Evolutionary conservation across 2,329 filamentous ascomycete genomes (phyloP).

Genomic region (Pezicula neosporulosa): DNA sequence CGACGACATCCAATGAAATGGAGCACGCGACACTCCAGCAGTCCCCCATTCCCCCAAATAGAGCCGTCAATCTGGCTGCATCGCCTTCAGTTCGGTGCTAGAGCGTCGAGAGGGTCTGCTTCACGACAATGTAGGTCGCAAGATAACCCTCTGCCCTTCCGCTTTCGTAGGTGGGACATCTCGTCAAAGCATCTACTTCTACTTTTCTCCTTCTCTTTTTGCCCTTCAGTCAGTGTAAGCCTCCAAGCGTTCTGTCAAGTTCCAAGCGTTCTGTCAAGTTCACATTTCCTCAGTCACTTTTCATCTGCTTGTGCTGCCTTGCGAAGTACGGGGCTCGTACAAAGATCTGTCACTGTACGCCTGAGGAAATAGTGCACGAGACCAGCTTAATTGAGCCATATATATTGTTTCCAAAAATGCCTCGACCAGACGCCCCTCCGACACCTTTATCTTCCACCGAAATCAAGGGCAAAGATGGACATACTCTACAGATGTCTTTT

Average conservation of each 20-base stretch:
- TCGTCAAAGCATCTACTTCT: not conserved
- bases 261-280: too few species aligned
- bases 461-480: constrained; percentile 68
- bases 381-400: not conserved
- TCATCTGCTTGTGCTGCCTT: not conserved
- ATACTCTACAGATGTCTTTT: constrained; percentile 64
- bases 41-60: constrained; percentile 1
- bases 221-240: not conserved
- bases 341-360: constrained; percentile 5
- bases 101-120: not conserved
- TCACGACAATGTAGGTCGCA: not conserved
- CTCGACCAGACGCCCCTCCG: constrained; percentile 62
- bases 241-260: too few species aligned
- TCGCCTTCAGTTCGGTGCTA: too few species aligned
- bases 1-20: not conserved
- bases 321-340: constrained; percentile 5
- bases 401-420: constrained; percentile 46
- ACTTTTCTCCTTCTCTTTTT: not conserved
- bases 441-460: constrained; percentile 80
- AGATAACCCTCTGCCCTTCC: not conserved
- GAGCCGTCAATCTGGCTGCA: not conserved
- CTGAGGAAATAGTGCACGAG: not conserved
- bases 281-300: not conserved
- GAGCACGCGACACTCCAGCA: constrained; percentile 9
- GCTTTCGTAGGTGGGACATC: not conserved